These are phyloP conservation scores for Fusarium multiceps DNA, from an alignment of 2,329 filamentous ascomycete genomes.

Conservation along the genomic window DNA sequence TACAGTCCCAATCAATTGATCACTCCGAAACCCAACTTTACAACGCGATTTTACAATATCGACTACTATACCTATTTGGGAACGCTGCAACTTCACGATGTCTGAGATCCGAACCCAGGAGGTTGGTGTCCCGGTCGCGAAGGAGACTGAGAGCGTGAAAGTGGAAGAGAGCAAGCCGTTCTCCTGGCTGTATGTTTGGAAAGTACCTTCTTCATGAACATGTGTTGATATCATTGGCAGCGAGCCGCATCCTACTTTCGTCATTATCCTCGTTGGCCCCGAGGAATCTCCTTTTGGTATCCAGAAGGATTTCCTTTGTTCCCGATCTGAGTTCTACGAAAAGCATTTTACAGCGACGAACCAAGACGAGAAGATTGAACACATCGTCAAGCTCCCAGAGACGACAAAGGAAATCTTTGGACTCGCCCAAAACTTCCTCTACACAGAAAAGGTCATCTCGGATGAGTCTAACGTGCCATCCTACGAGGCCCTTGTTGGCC, in stretches of 20 bases:
- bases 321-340: conserved; percentile 62
- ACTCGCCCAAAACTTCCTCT: conserved; percentile 66
- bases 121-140: conserved; percentile 3
- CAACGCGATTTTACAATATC: neutral
- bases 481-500: conserved; percentile 65
- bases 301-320: conserved; percentile 68
- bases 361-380: conserved; percentile 57
- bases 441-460: conserved; percentile 61
- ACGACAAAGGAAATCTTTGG: conserved; percentile 63
- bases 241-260: conserved; percentile 66
- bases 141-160: conserved; percentile 22
- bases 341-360: conserved; percentile 55
- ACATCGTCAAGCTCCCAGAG: conserved; percentile 62
- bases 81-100: conserved; percentile 21
- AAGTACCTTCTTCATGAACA: neutral
- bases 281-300: conserved; percentile 66
- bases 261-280: conserved; percentile 64
- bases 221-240: conserved; percentile 48
- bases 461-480: conserved; percentile 57
- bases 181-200: conserved; percentile 54
- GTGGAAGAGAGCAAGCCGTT: conserved; percentile 43
- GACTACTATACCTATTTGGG: neutral
- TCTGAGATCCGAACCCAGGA: conserved; percentile 30
- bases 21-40: neutral
- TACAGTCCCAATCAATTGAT: conserved; percentile 3